Percentiles rank a stretch among this genome's conserved stretches.
These are phyloP conservation scores for Fusarium hostae DNA, from an alignment of 2,329 filamentous ascomycete species.

Conservation along the genomic window DNA sequence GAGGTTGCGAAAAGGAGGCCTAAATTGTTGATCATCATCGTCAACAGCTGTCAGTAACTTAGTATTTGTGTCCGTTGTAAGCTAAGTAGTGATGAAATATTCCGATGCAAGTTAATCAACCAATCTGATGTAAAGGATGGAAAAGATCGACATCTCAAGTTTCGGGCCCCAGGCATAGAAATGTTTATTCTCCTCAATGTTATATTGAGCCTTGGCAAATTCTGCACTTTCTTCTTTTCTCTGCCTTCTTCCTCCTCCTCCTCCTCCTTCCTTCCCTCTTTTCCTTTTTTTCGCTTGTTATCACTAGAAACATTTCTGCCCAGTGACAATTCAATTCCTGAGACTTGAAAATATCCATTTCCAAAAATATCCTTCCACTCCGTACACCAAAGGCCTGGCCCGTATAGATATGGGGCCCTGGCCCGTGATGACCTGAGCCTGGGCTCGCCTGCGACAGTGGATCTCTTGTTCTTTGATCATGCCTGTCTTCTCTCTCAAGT, in stretches of 20 bases:
- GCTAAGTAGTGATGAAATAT: neutral
- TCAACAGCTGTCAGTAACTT: neutral
- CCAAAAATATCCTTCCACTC: constrained; percentile 30
- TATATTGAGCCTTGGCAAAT: neutral
- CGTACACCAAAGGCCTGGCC: neutral
- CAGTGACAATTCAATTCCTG: neutral
- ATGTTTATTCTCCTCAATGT: constrained; percentile 5
- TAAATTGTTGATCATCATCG: neutral
- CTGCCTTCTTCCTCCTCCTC: neutral
- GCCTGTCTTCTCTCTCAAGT: neutral
- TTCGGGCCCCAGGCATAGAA: neutral
- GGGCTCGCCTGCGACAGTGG: constrained; percentile 12
- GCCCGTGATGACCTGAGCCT: constrained; percentile 10
- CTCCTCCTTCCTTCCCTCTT: neutral
- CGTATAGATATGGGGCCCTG: constrained; percentile 7
- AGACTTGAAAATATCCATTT: constrained; percentile 1
- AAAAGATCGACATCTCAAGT: constrained; percentile 17
- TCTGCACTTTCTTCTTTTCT: neutral
- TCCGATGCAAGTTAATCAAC: neutral
- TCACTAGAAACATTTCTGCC: neutral
- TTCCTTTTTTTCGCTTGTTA: neutral
- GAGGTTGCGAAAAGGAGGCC: neutral
- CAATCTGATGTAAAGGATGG: neutral
- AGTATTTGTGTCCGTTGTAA: neutral
- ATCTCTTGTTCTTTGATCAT: constrained; percentile 4